Percentiles rank a stretch among this genome's conserved stretches.
Evolutionary conservation across 345 rosid genomes (phyloP).

Genomic region (Fremontodendron californicum): DNA sequence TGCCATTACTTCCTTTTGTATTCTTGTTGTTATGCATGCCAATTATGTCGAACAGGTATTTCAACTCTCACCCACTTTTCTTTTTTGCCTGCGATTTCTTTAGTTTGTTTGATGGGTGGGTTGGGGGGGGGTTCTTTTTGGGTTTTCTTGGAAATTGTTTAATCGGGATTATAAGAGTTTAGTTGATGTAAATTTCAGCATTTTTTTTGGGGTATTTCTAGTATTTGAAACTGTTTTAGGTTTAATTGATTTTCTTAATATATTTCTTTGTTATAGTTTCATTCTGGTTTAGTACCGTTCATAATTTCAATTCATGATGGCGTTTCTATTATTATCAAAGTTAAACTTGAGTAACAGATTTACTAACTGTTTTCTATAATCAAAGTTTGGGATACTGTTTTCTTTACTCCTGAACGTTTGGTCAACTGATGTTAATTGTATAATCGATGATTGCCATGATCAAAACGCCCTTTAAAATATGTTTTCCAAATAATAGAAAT

Average conservation of each 20-base stretch:
- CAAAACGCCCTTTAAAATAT: background rate
- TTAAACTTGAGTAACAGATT: background rate
- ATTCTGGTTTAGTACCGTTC: background rate
- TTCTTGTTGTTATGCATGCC: constrained; percentile 99
- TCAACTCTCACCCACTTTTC: background rate
- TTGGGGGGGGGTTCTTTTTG: background rate
- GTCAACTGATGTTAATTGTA: background rate
- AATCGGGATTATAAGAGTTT: background rate
- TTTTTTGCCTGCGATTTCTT: background rate
- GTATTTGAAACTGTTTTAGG: background rate
- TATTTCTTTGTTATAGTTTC: background rate
- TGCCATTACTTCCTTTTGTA: constrained; percentile 81
- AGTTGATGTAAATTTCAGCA: background rate
- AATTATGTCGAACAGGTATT: constrained; percentile 92
- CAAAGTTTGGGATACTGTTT: background rate
- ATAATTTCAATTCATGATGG: background rate
- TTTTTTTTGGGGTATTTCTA: background rate
- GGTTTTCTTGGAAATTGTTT: constrained; percentile 5
- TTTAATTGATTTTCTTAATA: background rate
- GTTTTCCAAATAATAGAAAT: background rate
- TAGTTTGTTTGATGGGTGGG: background rate
- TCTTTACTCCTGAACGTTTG: background rate
- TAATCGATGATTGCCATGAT: background rate
- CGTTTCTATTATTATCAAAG: background rate
- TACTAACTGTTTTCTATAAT: background rate